phyloP scores from a whole-genome alignment of 176 grass and related monocot genomes.

The Areca catechu region DNA sequence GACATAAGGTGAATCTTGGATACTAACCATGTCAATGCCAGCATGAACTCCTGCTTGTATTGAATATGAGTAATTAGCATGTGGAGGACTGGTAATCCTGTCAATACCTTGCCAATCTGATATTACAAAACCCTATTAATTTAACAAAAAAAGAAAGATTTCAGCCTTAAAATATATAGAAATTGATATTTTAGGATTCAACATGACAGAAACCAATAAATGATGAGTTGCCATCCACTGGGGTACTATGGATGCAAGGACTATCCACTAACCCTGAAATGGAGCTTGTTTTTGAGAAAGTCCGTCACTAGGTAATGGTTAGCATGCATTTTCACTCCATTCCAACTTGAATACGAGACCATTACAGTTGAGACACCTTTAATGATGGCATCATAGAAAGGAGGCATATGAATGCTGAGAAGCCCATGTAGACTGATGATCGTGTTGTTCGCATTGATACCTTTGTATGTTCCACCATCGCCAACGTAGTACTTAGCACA shows the following conservation, averaged over 20 bases:
- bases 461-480: slow-evolving; percentile 51
- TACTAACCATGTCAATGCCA: slow-evolving; percentile 63
- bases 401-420: slow-evolving; percentile 59
- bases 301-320: slow-evolving; percentile 54
- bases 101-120: slow-evolving; percentile 74
- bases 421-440: slow-evolving; percentile 36
- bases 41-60: slow-evolving; percentile 45
- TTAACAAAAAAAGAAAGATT: no score
- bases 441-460: slow-evolving; percentile 71
- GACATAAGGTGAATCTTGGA: neutral
- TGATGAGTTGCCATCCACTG: no score
- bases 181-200: no score
- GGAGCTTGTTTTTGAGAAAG: slow-evolving; percentile 67
- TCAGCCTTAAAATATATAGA: no score
- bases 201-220: no score
- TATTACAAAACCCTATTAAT: slow-evolving; percentile 56
- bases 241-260: neutral
- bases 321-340: slow-evolving; percentile 71
- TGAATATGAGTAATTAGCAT: slow-evolving; percentile 56
- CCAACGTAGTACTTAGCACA: slow-evolving; percentile 69
- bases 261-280: slow-evolving; percentile 49
- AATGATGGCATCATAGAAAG: slow-evolving; percentile 52
- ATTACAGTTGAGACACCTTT: slow-evolving; percentile 71
- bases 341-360: slow-evolving; percentile 72
- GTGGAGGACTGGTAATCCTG: slow-evolving; percentile 35